Conservation (phyloP, 495 filamentous ascomycete species). For the Daldinia bambusicola region DNA sequence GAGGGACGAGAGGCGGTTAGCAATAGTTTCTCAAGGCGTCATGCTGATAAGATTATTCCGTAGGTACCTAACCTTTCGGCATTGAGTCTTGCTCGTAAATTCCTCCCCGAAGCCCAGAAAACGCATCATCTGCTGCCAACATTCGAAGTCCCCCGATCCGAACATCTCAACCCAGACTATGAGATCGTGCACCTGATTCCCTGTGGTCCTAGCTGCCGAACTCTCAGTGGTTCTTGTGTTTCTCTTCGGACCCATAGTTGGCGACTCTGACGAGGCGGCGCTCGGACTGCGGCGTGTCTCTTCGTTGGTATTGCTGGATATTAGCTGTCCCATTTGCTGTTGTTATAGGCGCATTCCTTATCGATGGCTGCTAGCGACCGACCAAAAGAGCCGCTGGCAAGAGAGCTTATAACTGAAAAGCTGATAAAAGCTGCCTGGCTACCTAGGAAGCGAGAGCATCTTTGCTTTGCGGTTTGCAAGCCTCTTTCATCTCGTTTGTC, state of each 20-base stretch:
- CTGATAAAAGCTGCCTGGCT: not conserved
- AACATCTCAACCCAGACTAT: conserved; percentile 47
- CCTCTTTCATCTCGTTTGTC: conserved; percentile 15
- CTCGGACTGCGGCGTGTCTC: not conserved
- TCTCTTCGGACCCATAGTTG: not conserved
- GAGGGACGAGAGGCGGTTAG: not conserved
- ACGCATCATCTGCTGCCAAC: conserved; percentile 52
- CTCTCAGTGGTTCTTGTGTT: not conserved
- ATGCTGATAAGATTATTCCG: not conserved
- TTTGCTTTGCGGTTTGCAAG: not conserved
- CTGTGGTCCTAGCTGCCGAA: not conserved
- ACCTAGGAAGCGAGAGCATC: not conserved
- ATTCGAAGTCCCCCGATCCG: conserved; percentile 43
- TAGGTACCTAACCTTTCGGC: conserved; percentile 55
- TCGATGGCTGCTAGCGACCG: not conserved
- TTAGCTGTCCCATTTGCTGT: not conserved
- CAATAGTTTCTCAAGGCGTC: not conserved
- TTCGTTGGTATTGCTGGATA: not conserved
- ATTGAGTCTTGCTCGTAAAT: conserved; percentile 50
- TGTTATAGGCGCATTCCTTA: not conserved
- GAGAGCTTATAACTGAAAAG: not conserved
- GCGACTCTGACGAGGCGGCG: not conserved
- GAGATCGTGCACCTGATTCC: not conserved
- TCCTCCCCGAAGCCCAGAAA: conserved; percentile 47
- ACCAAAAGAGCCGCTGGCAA: not conserved